Percentiles rank a stretch among this genome's conserved stretches.
Evolutionary conservation across 768 basidiomycete genomes (phyloP).

Genomic region (Amanita jacksonii): DNA sequence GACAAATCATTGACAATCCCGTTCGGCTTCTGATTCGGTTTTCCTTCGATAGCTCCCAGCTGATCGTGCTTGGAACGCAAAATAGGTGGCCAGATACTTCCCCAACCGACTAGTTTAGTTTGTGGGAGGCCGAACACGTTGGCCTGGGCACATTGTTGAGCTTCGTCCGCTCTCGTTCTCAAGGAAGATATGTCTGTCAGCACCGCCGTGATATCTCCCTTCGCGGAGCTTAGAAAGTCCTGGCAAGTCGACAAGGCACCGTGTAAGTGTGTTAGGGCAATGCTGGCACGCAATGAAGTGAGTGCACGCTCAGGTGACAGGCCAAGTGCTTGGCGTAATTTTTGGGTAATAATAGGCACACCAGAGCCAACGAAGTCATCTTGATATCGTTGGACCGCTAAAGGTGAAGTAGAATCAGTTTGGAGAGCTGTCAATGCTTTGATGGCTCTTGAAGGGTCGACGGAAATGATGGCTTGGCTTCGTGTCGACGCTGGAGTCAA

Average conservation of each 20-base stretch:
- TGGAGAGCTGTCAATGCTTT: conserved; percentile 41
- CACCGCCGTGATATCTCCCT: conserved; percentile 26
- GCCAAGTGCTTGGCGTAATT: conserved; percentile 21
- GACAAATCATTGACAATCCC: conserved; percentile 28
- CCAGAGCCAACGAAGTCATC: conserved; percentile 49
- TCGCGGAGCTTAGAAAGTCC: conserved; percentile 19
- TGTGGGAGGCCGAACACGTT: conserved; percentile 26
- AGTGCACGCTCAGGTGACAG: conserved; percentile 12
- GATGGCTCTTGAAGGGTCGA: conserved; percentile 53
- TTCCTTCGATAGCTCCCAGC: neutral
- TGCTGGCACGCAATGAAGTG: conserved; percentile 23
- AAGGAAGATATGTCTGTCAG: conserved; percentile 26
- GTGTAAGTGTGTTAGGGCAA: conserved; percentile 28
- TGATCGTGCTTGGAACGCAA: neutral
- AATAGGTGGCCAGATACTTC: conserved; percentile 4
- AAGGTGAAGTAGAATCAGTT: conserved; percentile 32
- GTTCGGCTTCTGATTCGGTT: conserved; percentile 10
- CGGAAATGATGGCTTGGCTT: conserved; percentile 27
- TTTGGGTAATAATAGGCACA: conserved; percentile 37
- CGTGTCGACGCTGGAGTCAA: conserved; percentile 12
- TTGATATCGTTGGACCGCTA: conserved; percentile 56
- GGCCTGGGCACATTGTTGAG: conserved; percentile 22
- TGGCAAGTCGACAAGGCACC: conserved; percentile 31
- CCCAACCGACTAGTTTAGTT: neutral
- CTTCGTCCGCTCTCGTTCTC: conserved; percentile 27